phyloP scores from a whole-genome alignment of 2,329 filamentous ascomycete genomes.

The Talaromyces pinophilus region DNA sequence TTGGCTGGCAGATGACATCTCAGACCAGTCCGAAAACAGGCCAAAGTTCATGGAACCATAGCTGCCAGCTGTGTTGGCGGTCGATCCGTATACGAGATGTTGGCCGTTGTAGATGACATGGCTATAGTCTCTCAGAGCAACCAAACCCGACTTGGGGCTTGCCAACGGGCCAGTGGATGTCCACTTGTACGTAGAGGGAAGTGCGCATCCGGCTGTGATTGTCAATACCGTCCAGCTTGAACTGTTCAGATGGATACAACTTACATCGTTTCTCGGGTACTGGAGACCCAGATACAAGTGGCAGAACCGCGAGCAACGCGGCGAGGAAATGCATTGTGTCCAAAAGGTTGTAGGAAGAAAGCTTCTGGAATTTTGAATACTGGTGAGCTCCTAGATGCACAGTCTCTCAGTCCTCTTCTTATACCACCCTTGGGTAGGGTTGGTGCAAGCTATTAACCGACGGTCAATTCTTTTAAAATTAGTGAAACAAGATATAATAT shows the following conservation, averaged over 20 bases:
- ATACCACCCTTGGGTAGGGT: background rate
- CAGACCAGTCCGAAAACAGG: slow-evolving; percentile 55
- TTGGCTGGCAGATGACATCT: background rate
- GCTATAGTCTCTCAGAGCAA: slow-evolving; percentile 65
- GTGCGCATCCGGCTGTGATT: slow-evolving; percentile 42
- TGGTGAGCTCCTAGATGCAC: background rate
- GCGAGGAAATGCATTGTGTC: background rate
- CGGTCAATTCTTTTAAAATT: background rate
- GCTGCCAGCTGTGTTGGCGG: slow-evolving; percentile 44
- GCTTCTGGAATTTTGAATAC: background rate
- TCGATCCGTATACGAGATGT: slow-evolving; percentile 63
- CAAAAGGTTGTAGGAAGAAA: background rate
- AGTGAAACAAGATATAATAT: background rate
- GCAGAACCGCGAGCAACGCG: background rate
- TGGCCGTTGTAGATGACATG: slow-evolving; percentile 57
- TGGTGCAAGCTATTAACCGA: background rate
- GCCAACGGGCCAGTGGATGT: slow-evolving; percentile 55
- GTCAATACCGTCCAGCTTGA: background rate
- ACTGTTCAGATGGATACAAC: background rate
- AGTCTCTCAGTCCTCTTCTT: background rate
- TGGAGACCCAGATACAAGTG: slow-evolving; percentile 1
- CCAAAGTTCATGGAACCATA: slow-evolving; percentile 63
- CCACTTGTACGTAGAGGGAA: slow-evolving; percentile 60
- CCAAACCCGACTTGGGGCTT: slow-evolving; percentile 56
- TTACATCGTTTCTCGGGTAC: background rate